phyloP scores from a whole-genome alignment of 768 basidiomycete species.

The Tephrocybe sp. region DNA sequence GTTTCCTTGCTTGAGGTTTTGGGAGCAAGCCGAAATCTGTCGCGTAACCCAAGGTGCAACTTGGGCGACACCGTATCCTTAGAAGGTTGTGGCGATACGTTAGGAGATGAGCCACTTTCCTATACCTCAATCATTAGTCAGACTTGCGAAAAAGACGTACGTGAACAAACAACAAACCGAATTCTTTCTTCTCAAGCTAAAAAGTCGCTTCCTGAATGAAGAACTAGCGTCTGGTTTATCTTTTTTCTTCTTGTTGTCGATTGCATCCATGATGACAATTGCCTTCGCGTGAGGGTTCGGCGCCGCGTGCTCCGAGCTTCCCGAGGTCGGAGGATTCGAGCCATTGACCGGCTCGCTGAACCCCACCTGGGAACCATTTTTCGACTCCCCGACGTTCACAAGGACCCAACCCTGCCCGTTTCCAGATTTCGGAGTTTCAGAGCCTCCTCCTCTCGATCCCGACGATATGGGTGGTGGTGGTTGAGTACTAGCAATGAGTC shows the following conservation, averaged over 20 bases:
- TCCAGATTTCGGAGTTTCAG: slow-evolving; percentile 17
- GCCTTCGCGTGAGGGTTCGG: slow-evolving; percentile 50
- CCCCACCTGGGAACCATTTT: slow-evolving; percentile 5
- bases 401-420: slow-evolving; percentile 63
- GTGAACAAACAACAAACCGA: slow-evolving; percentile 30
- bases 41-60: slow-evolving; percentile 29
- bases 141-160: background rate
- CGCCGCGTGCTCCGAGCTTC: background rate
- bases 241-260: slow-evolving; percentile 44
- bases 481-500: slow-evolving; percentile 39
- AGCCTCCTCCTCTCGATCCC: background rate
- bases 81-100: background rate
- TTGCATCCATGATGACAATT: slow-evolving; percentile 57
- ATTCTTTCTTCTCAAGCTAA: slow-evolving; percentile 36
- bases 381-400: slow-evolving; percentile 53
- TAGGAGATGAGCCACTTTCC: slow-evolving; percentile 9
- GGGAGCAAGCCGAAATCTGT: slow-evolving; percentile 33
- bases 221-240: slow-evolving; percentile 16
- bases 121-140: background rate
- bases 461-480: slow-evolving; percentile 17
- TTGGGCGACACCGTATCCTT: slow-evolving; percentile 11
- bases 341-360: background rate
- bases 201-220: slow-evolving; percentile 29
- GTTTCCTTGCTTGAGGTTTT: slow-evolving; percentile 36
- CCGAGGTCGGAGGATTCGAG: background rate